Evolutionary conservation across 2,329 filamentous ascomycete species (phyloP).

Genomic region (Pseudogymnoascus sp.): DNA sequence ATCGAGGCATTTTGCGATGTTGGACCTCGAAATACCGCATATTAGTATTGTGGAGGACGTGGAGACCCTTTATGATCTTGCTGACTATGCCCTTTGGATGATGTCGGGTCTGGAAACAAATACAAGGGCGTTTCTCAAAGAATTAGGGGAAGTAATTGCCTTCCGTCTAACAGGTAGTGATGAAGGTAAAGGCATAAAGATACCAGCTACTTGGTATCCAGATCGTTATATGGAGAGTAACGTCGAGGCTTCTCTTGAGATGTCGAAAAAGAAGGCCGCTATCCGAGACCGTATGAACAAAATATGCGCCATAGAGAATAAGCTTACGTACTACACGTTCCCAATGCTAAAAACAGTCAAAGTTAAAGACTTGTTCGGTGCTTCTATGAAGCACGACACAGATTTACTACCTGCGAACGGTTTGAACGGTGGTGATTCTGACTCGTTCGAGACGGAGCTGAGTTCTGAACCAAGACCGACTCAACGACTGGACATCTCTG

Average conservation of each 20-base stretch:
- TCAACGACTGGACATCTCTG: conserved; percentile 20
- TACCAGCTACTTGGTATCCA: conserved; percentile 45
- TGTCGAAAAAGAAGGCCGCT: conserved; percentile 28
- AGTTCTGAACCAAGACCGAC: neutral
- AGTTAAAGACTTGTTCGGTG: conserved; percentile 26
- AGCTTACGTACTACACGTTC: conserved; percentile 20
- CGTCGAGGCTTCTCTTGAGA: conserved; percentile 39
- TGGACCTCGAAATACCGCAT: conserved; percentile 23
- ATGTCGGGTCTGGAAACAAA: conserved; percentile 17
- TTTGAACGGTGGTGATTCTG: conserved; percentile 10
- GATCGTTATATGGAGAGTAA: conserved; percentile 44
- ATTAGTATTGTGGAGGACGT: conserved; percentile 17
- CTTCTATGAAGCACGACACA: conserved; percentile 26
- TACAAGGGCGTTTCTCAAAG: conserved; percentile 25
- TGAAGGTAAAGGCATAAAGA: conserved; percentile 38
- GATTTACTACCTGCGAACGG: conserved; percentile 14
- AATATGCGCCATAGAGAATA: conserved; percentile 23
- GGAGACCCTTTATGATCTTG: conserved; percentile 28
- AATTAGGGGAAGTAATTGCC: conserved; percentile 42
- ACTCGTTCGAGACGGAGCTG: conserved; percentile 14
- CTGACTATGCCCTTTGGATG: conserved; percentile 27
- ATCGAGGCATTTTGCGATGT: conserved; percentile 24
- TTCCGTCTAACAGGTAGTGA: conserved; percentile 37
- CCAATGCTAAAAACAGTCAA: conserved; percentile 21
- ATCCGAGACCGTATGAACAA: conserved; percentile 23